Evolutionary conservation across 257 asterid genomes (phyloP).

Genomic region (Cordia subcordata): DNA sequence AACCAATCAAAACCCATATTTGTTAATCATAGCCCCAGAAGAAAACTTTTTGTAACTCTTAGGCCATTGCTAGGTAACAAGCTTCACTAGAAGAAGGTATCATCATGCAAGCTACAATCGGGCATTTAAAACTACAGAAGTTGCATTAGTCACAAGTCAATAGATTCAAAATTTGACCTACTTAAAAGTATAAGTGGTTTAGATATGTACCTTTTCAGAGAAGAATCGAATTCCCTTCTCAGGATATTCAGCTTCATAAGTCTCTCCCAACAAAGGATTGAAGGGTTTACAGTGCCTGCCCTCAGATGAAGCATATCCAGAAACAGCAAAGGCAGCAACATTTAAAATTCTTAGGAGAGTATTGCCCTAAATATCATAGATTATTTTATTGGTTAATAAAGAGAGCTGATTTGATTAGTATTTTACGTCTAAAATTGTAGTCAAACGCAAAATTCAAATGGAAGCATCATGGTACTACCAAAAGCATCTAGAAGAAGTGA

Average conservation of each 20-base stretch:
- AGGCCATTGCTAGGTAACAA: too few relatives aligned
- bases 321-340: slow-evolving; percentile 93
- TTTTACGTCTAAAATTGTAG: neutral
- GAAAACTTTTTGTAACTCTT: too few relatives aligned
- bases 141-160: too few relatives aligned
- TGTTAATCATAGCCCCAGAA: too few relatives aligned
- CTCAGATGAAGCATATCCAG: slow-evolving; percentile 95
- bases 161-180: too few relatives aligned
- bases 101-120: too few relatives aligned
- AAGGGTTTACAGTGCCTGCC: slow-evolving; percentile 93
- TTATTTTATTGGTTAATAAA: neutral
- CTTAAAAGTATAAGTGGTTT: too few relatives aligned
- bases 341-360: slow-evolving; percentile 72
- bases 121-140: too few relatives aligned
- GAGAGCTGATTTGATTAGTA: neutral
- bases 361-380: slow-evolving; percentile 49
- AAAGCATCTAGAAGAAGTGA: too few relatives aligned
- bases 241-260: slow-evolving; percentile 93
- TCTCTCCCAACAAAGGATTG: slow-evolving; percentile 94
- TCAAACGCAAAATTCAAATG: neutral
- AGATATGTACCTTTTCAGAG: slow-evolving; percentile 69
- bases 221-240: slow-evolving; percentile 84
- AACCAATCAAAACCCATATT: too few relatives aligned
- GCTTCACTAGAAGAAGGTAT: too few relatives aligned
- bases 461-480: too few relatives aligned